Conservation (phyloP, 2,329 filamentous ascomycete genomes). For the Ophiocordyceps camponoti-rufipedis region DNA sequence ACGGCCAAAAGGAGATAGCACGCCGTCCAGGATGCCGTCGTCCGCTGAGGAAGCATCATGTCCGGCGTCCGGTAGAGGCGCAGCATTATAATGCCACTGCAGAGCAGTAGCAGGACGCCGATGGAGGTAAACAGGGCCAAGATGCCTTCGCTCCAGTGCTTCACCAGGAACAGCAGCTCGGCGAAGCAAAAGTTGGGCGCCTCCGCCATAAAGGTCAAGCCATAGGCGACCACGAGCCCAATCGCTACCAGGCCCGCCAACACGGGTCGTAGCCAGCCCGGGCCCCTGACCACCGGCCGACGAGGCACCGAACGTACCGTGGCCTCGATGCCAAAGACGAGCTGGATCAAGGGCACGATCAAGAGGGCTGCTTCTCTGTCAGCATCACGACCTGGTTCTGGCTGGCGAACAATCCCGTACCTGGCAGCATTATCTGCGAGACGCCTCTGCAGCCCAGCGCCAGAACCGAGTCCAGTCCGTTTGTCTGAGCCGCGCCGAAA, state of each 20-base stretch:
- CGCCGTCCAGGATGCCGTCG: constrained; percentile 49
- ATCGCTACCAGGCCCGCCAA: constrained; percentile 33
- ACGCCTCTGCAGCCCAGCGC: constrained; percentile 32
- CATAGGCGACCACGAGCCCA: constrained; percentile 35
- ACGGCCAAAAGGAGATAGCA: constrained; percentile 44
- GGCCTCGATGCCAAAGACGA: constrained; percentile 47
- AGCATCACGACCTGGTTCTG: neutral
- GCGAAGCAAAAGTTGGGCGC: constrained; percentile 46
- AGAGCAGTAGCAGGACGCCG: constrained; percentile 28
- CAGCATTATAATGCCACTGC: constrained; percentile 34
- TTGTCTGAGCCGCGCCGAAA: constrained; percentile 37
- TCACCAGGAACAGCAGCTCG: constrained; percentile 49
- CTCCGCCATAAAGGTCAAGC: constrained; percentile 35
- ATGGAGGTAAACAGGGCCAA: constrained; percentile 35
- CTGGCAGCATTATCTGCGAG: constrained; percentile 41
- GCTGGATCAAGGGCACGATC: constrained; percentile 44
- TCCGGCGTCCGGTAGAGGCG: constrained; percentile 34
- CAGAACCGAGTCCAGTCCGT: constrained; percentile 31
- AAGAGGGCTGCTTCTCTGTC: constrained; percentile 35
- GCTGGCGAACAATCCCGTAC: constrained; percentile 17
- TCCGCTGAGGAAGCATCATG: constrained; percentile 39
- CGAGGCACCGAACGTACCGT: constrained; percentile 33
- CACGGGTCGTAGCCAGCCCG: constrained; percentile 39
- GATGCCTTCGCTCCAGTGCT: constrained; percentile 37
- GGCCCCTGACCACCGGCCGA: constrained; percentile 36